Percentiles rank a stretch among this genome's conserved stretches.
These are phyloP conservation scores for Austroboletus niveus DNA, from an alignment of 1,284 basidiomycete species.

Conservation along the genomic window DNA sequence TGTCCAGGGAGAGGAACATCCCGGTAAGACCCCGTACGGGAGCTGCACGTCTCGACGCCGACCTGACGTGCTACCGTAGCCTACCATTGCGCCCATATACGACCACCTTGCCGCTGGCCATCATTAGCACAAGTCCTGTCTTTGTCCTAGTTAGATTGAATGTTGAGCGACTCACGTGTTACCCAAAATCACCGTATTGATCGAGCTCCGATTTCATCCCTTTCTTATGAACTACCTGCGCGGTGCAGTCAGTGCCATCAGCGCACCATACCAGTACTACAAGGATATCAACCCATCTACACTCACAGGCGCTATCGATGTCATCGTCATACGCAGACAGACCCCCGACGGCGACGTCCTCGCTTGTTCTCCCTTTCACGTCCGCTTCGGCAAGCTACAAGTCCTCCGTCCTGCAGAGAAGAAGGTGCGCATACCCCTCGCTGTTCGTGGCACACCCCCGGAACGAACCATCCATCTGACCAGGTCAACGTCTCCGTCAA, in stretches of 20 bases:
- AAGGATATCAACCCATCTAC: constrained; percentile 92
- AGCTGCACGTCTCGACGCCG: not conserved
- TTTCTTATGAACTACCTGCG: constrained; percentile 67
- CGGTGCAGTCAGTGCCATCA: constrained; percentile 77
- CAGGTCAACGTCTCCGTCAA: constrained; percentile 85
- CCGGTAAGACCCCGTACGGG: constrained; percentile 48
- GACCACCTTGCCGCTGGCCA: constrained; percentile 33
- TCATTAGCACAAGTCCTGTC: constrained; percentile 18
- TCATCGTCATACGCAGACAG: constrained; percentile 86
- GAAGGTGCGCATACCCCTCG: constrained; percentile 52
- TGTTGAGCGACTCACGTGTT: constrained; percentile 17
- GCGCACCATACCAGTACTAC: constrained; percentile 83
- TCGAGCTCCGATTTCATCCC: not conserved
- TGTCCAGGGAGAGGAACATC: constrained; percentile 66
- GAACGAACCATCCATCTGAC: not conserved
- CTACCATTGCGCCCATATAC: constrained; percentile 29
- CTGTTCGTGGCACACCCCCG: not conserved
- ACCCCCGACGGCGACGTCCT: constrained; percentile 64
- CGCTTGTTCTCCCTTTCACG: constrained; percentile 95
- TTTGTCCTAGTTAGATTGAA: not conserved
- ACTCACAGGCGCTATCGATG: constrained; percentile 94
- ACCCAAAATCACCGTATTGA: constrained; percentile 14
- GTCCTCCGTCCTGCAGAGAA: constrained; percentile 94
- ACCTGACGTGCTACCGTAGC: constrained; percentile 11
- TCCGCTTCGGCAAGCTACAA: constrained; percentile 97